Conservation (phyloP, 345 rosid genomes). For the Ceriops decandra region DNA sequence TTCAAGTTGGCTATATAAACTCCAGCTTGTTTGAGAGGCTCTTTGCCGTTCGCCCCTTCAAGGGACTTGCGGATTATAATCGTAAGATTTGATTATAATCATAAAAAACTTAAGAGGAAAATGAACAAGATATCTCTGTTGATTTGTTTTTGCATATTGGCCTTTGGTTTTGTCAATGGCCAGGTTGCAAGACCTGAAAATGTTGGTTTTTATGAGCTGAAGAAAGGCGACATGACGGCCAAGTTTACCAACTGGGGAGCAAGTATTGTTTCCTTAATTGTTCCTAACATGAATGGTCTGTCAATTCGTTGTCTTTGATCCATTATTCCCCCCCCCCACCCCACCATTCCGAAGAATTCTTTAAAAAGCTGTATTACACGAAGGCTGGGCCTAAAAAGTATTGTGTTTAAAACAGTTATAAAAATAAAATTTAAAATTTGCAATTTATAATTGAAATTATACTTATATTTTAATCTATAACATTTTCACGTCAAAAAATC, state of each 20-base stretch:
- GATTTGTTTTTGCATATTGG: not conserved
- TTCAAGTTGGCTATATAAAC: too few species aligned
- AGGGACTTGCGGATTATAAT: too few species aligned
- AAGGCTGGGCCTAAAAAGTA: not conserved
- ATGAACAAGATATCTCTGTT: not conserved
- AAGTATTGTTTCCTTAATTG: constrained; percentile 50
- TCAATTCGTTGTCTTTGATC: not conserved
- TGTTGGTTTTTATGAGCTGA: constrained; percentile 55
- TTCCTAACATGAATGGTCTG: constrained; percentile 74
- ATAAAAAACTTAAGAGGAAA: not conserved
- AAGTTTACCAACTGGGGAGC: constrained; percentile 86
- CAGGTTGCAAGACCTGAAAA: not conserved
- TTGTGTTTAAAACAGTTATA: too few species aligned
- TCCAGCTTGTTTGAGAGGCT: too few species aligned
- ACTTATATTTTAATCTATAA: too few species aligned
- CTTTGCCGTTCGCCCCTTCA: too few species aligned
- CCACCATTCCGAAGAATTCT: not conserved
- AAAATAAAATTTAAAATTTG: too few species aligned
- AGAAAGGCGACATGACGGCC: constrained; percentile 54
- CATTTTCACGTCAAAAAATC: too few species aligned
- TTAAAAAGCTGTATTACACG: not conserved
- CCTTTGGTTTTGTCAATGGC: constrained; percentile 5
- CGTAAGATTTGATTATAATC: not conserved
- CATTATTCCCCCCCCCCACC: not conserved
- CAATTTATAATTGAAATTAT: too few species aligned